Evolutionary conservation across 345 rosid species (phyloP), one percentile per base, ranked within the genome.

Genomic region (Arabidopsis suecica): DNA sequence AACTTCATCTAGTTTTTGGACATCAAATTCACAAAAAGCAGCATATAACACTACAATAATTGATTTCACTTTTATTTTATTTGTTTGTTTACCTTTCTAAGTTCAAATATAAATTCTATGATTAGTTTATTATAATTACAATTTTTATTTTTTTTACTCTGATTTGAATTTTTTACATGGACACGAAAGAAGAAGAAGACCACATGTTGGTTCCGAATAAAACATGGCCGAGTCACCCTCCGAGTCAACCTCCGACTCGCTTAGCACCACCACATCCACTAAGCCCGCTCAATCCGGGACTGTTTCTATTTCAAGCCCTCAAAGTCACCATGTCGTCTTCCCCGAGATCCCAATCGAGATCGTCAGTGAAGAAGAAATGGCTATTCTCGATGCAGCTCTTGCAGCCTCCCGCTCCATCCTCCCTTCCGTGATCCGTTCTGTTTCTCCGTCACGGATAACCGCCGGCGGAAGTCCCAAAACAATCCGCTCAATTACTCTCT

Each of bases 301-400:
- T 9, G 33, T 6, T 37, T 0, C 67, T 68, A 62, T 55, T 50
- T 69, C 71, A 73, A 56, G 9, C 71, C 75, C 58, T 42, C 0
- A 50, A 5, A 1, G 9, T 9, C 13, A 64, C 36, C 68, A n/a
- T 72, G 40, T 33, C 23, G 40, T 33, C 23, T 2, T 44, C 14
- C 79, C 82, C 20, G 82, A 75, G 3, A 86, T 93, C 86, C 87
- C 88, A 74, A 81, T 88, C 80, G 97, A 90, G 87, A 69, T 89
- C 83, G 82, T 93, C 67, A 82, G 80, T 65, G 97, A 93, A 41
- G 91, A 90, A 82, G 98, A 93, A 80, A 93, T 93, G 98, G 95
- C 88, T 75, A 63, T 88, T 30, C 45, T 89, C 28, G 97, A 93
- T 30, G 87, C 93, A 0, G 95, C 95, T 9, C 61, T 84, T 0